These are phyloP conservation scores for Colletotrichum scovillei DNA, from an alignment of 2,329 filamentous ascomycete genomes.

Conservation along the genomic window DNA sequence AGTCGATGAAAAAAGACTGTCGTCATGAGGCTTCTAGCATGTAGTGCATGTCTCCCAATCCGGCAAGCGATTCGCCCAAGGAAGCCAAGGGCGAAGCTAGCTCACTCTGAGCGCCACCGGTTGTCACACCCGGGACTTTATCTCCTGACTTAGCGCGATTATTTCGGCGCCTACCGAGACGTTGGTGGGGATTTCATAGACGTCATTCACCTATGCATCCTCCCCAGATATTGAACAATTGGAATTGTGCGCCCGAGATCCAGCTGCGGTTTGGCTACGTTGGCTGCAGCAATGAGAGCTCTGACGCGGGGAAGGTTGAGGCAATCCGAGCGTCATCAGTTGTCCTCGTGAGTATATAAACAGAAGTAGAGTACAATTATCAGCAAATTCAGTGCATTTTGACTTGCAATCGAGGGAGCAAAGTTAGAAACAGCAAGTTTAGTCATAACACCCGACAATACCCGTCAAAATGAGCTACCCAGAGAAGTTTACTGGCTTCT, in stretches of 20 bases:
- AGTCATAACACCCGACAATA: not conserved
- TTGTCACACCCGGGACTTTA: not conserved
- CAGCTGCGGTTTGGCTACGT: not conserved
- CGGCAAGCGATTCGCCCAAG: slow-evolving; percentile 10
- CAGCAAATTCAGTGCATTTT: too few relatives aligned
- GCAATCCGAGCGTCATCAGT: slow-evolving; percentile 19
- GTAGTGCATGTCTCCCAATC: not conserved
- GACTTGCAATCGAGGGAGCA: too few relatives aligned
- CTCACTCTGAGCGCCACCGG: slow-evolving; percentile 18
- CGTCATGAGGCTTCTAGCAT: slow-evolving; percentile 26
- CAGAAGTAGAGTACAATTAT: not conserved
- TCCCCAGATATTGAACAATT: not conserved
- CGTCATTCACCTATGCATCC: slow-evolving; percentile 18
- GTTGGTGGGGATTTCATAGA: slow-evolving; percentile 13
- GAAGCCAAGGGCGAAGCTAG: not conserved
- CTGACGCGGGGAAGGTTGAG: not conserved
- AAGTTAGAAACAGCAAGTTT: rapidly evolving
- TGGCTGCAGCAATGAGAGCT: not conserved
- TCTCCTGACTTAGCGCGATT: slow-evolving; percentile 11
- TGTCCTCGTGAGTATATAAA: not conserved
- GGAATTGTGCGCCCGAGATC: not conserved
- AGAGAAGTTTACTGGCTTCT: slow-evolving; percentile 56
- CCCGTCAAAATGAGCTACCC: slow-evolving; percentile 53
- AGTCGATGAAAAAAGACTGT: slow-evolving; percentile 9
- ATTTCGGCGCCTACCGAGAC: slow-evolving; percentile 1